Percentiles rank a stretch among this genome's conserved stretches.
phyloP scores from a whole-genome alignment of 495 filamentous ascomycete genomes.

The Aspergillus nanangensis region DNA sequence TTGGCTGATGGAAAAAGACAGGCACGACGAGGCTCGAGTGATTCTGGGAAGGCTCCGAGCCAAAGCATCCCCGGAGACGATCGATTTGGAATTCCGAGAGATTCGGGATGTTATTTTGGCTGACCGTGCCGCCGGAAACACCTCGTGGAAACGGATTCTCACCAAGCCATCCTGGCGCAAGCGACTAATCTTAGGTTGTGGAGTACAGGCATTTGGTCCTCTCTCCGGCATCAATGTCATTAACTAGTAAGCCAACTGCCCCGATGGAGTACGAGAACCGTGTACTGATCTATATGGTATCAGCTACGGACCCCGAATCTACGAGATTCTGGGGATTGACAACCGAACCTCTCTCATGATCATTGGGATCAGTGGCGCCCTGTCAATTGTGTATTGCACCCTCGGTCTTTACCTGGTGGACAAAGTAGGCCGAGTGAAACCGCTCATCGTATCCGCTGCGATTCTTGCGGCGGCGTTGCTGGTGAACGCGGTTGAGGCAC shows the following conservation, averaged over 20 bases:
- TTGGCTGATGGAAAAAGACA: slow-evolving; percentile 62
- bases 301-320: slow-evolving; percentile 52
- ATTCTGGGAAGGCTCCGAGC: slow-evolving; percentile 12
- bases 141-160: slow-evolving; percentile 39
- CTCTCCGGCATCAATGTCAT: slow-evolving; percentile 48
- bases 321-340: slow-evolving; percentile 44
- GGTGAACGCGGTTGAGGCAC: slow-evolving; percentile 10
- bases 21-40: slow-evolving; percentile 52
- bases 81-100: slow-evolving; percentile 24
- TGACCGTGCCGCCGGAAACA: slow-evolving; percentile 12
- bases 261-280: not conserved
- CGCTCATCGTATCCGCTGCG: slow-evolving; percentile 10
- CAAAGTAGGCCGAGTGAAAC: slow-evolving; percentile 13
- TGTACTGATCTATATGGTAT: not conserved
- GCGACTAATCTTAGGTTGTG: slow-evolving; percentile 47
- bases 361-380: slow-evolving; percentile 40
- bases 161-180: slow-evolving; percentile 42
- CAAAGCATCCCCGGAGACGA: slow-evolving; percentile 10
- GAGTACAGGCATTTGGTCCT: slow-evolving; percentile 49
- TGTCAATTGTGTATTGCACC: slow-evolving; percentile 31
- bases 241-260: slow-evolving; percentile 34
- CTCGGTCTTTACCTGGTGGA: slow-evolving; percentile 12
- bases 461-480: slow-evolving; percentile 6
- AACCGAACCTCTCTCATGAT: slow-evolving; percentile 45
- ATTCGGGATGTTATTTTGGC: slow-evolving; percentile 18